phyloP scores from a whole-genome alignment of 805 yeast genomes.

The Spathaspora sp. region DNA sequence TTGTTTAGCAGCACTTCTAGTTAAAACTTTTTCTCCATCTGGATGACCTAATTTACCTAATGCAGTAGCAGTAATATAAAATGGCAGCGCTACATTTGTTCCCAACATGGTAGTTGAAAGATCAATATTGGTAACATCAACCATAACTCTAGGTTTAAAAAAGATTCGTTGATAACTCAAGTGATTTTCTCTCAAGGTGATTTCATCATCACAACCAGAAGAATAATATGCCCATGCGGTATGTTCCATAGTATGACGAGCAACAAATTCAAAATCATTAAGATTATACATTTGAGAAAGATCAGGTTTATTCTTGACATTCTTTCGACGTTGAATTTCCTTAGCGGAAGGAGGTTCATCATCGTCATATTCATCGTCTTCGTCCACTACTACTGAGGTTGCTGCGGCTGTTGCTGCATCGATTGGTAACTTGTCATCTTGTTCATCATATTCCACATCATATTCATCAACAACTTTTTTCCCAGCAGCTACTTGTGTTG shows the following conservation, averaged over 20 bases:
- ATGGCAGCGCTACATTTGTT: constrained; percentile 65
- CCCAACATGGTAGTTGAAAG: constrained; percentile 74
- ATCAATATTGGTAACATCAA: constrained; percentile 76
- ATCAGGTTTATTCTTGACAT: constrained; percentile 55
- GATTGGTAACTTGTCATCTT: constrained; percentile 24
- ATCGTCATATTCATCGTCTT: constrained; percentile 35
- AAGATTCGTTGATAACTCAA: constrained; percentile 83
- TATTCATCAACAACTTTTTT: constrained; percentile 26
- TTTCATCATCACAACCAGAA: constrained; percentile 90
- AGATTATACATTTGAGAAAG: constrained; percentile 68
- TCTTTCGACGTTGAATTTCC: constrained; percentile 22
- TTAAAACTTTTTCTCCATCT: constrained; percentile 85
- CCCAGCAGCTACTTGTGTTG: not conserved
- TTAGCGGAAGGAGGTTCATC: constrained; percentile 28
- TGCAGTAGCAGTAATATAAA: constrained; percentile 90
- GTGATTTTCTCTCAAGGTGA: constrained; percentile 86
- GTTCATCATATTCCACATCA: constrained; percentile 43
- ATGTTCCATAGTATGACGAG: constrained; percentile 70
- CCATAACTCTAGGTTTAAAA: constrained; percentile 79
- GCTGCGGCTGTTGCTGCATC: constrained; percentile 3
- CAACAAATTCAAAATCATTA: constrained; percentile 85
- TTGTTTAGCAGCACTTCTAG: constrained; percentile 75
- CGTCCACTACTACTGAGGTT: constrained; percentile 20
- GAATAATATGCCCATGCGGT: constrained; percentile 91
- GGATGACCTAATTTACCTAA: constrained; percentile 88